Conservation (phyloP, 805 yeast genomes). For the Myxozyma sirexii region DNA sequence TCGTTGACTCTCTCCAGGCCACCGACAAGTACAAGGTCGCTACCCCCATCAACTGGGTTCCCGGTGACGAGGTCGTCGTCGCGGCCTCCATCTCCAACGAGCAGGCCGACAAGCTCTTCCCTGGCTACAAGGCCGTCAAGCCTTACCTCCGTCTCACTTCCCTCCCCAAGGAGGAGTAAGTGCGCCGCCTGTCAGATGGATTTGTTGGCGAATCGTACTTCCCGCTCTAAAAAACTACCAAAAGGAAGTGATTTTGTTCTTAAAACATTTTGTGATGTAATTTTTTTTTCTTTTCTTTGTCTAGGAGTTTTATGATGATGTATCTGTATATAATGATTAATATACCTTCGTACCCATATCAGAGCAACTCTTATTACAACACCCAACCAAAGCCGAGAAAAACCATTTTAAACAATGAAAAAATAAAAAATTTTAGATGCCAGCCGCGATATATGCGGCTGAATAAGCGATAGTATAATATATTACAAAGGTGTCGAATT, state of each 20-base stretch:
- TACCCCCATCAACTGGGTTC: conserved; percentile 71
- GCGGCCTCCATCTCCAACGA: conserved; percentile 87
- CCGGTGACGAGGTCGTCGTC: conserved; percentile 89
- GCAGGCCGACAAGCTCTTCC: conserved; percentile 82
- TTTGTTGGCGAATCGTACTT: too few relatives aligned
- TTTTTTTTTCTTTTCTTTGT: too few relatives aligned
- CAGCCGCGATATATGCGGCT: conserved; percentile 1
- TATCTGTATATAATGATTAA: background rate
- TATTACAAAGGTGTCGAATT: background rate
- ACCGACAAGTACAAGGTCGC: conserved; percentile 81
- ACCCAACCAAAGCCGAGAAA: background rate
- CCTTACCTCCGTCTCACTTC: conserved; percentile 82
- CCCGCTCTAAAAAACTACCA: too few relatives aligned
- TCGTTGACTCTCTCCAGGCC: conserved; percentile 77
- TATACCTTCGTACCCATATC: too few relatives aligned
- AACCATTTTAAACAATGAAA: background rate
- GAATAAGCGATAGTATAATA: background rate
- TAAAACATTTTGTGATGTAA: background rate
- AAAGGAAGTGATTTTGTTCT: background rate
- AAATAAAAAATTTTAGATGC: background rate
- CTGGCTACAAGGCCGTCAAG: conserved; percentile 84
- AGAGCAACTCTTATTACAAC: background rate
- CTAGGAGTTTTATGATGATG: background rate
- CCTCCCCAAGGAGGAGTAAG: conserved; percentile 29
- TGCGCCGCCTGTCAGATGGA: too few relatives aligned